Evolutionary conservation across 495 filamentous ascomycete species (phyloP), one percentile per base, ranked within the genome.

Genomic region (Penicillium simplicissimum): DNA sequence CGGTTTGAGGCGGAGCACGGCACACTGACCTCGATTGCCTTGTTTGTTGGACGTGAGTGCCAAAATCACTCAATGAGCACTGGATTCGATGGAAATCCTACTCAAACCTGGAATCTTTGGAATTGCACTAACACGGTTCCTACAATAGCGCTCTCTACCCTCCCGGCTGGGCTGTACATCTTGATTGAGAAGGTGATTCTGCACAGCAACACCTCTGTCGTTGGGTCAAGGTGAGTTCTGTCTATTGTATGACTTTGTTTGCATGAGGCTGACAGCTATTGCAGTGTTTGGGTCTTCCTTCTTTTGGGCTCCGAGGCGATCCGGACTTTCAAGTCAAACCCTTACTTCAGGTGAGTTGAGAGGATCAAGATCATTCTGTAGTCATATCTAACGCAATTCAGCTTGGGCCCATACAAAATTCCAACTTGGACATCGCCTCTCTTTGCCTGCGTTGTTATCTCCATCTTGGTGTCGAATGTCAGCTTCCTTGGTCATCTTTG

Each of bases 401-500:
- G 71, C 40, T 67, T 80, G 28, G 88, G 85, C 31, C 85, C 86
- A 8, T 83, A 85, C 65, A 87, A 88, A 67, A 90, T 98, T 51
- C 95, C 95, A 1, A 97, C 92, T 0, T 97, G 93, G 93, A 89
- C 86, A 13, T 89, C 91, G 2, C 95, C 95, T n/a, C 71, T 98
- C 4, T 71, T 90, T 37, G 74, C 89, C 57, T 83, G 93, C 58
- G 70, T 92, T 25, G 76, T 92, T 19, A 79, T 89, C 31, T 85
- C 86, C 36, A 85, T 93, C 40, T 75, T 98, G 34, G 71, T 96
- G 19, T 91, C 93, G 3, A 85, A 87, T 56, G 90, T 90, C 0
- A 93, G 89, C 70, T 84, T 96, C 52, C 75, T 97, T 28, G 95
- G 94, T 0, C 95, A 98, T 75, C 71, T 96, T 4, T 92, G 88